Evolutionary conservation across 1,284 basidiomycete genomes (phyloP).

Genomic region (Moesziomyces sp.): DNA sequence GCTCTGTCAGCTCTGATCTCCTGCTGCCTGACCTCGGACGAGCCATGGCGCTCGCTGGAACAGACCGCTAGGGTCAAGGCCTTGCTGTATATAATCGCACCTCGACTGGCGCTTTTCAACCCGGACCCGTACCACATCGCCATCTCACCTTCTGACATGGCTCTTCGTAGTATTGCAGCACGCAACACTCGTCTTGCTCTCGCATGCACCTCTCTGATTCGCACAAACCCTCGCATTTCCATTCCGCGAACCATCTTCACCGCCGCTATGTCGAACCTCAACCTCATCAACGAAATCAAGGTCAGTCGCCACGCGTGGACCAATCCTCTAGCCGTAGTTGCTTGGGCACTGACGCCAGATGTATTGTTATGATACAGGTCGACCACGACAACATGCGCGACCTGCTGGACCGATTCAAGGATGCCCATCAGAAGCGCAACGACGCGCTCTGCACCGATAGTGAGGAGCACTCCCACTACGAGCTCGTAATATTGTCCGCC

Average conservation of each 20-base stretch:
- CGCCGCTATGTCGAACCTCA: constrained; percentile 13
- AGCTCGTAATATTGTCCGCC: too few relatives aligned
- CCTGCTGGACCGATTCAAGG: constrained; percentile 32
- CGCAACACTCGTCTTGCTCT: background rate
- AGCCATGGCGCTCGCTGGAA: too few relatives aligned
- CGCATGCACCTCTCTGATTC: background rate
- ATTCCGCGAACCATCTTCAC: constrained; percentile 11
- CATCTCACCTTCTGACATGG: too few relatives aligned
- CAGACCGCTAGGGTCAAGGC: too few relatives aligned
- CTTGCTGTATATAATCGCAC: too few relatives aligned
- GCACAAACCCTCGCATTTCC: background rate
- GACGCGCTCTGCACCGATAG: constrained; percentile 33
- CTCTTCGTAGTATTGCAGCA: too few relatives aligned
- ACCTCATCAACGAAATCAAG: constrained; percentile 33
- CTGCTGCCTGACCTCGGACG: too few relatives aligned
- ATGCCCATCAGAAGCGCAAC: constrained; percentile 14
- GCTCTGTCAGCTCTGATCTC: too few relatives aligned
- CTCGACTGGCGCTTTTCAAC: too few relatives aligned
- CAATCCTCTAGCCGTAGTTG: too few relatives aligned
- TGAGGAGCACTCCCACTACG: background rate
- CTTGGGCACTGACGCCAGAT: too few relatives aligned
- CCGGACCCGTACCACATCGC: too few relatives aligned
- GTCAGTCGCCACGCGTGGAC: constrained; percentile 13
- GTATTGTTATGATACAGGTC: constrained; percentile 23
- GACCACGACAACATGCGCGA: constrained; percentile 56